Base-by-base conservation (phyloP, 2,329 filamentous ascomycete genomes). In the Emergomyces pasteurianus region DNA sequence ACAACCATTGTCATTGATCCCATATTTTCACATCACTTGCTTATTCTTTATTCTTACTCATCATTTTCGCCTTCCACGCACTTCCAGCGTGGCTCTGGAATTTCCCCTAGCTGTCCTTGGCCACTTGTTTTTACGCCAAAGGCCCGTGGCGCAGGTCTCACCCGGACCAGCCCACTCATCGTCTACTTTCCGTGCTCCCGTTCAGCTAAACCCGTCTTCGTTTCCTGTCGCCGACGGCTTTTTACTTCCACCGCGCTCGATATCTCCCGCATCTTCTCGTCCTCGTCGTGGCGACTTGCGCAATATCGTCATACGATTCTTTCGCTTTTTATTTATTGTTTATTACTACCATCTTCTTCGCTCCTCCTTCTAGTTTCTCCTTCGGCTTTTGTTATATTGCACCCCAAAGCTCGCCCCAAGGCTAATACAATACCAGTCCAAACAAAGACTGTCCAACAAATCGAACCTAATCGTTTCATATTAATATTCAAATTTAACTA, bases 131-230 rank as follows among this genome's bases (percentile, higher is more conserved):
- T 34, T 52, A 38, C 46, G 43, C 26, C 26, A 38, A 12, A 42
- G 18, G 16, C 7, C 10, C 50, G 58, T 60, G 58, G 58, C 58
- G 52, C 58, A 60, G 58, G 58, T 50, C 58, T 47, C 49, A 52
- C 26, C 26, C 49, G 26, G 28, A 34, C 49, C 49, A 52, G 16
- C 28, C 49, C 49, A 18, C 26, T 12, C 49, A 14, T 50, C 23
- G 38, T 36, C 14, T 49, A n/a, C n/a, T n/a, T 59, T 53, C 50
- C 50, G 16, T 31, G 52, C 21, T 38, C 28, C 49, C 28, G 49
- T n/a, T 18, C 49, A 21, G 7, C 16, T 40, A 18, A 36, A n/a
- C 21, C 47, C 18, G 18, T 18, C n/a, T 8, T 52, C 23, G 3
- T 7, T 14, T 14, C 12, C 52, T n/a, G 52, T 38, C 34, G 31